A percentile compares a stretch with the other conserved stretches of the same genome.
Conservation (phyloP, 352 stramenopile species). For the Phytophthora nicotianae region DNA sequence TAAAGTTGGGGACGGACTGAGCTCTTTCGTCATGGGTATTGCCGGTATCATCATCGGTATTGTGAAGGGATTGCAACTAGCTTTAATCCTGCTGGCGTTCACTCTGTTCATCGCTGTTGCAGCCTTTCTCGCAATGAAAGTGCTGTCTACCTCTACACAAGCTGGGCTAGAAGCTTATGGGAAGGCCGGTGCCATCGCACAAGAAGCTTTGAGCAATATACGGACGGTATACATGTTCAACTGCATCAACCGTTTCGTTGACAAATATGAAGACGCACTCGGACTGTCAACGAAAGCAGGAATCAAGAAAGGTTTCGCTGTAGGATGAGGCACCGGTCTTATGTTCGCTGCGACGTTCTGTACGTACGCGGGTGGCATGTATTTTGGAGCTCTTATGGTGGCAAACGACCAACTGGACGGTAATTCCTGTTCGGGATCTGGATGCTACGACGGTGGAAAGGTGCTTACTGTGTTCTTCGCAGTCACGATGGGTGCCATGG, state of each 20-base stretch:
- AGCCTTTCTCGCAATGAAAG: neutral
- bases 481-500: no score
- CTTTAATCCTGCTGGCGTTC: no score
- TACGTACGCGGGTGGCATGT: neutral
- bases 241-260: neutral
- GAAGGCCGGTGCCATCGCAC: neutral
- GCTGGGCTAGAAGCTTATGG: neutral
- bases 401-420: neutral
- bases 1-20: no score
- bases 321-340: neutral
- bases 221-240: neutral
- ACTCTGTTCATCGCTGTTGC: neutral
- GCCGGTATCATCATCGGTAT: no score
- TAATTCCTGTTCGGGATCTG: neutral
- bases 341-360: neutral
- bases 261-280: neutral
- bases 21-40: no score
- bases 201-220: neutral
- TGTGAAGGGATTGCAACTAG: no score
- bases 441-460: neutral
- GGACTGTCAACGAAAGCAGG: neutral
- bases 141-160: neutral
- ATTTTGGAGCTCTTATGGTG: neutral
- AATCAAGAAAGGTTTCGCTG: neutral
- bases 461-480: neutral